Evolutionary conservation across 805 yeast genomes (phyloP), one percentile per base, ranked within the genome.

Genomic region (Starmera caribaea): DNA sequence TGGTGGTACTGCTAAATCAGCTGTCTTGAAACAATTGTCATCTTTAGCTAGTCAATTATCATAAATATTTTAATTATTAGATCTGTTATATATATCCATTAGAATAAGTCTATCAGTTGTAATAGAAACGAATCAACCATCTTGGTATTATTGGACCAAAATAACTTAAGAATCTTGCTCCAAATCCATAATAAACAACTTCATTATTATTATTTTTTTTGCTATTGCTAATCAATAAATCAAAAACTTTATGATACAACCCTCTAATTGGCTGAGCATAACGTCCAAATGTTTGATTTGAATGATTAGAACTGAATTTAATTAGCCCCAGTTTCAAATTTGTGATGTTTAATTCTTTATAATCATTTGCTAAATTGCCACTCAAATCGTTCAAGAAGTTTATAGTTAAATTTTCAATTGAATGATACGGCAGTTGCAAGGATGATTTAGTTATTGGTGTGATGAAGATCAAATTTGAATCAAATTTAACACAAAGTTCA

Each of bases 1-100:
- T 41, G 99, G 99, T 45, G 99, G 99, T 49, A 89, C 98, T 28
- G 96, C 97, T 13, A 87, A 80, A 62, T 62, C 77, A 30, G 97
- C 98, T 13, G 85, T 92, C n/a, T 56, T 76, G 37, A 73, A 76
- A 53, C 98, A 92, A 62, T 65, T 90, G 42, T 36, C 45, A 3
- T 54, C 50, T 34, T 48, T 67, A 38, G 47, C 57, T 49, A 43
- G 53, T 5, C 62, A 61, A 45, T 38, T 61, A 21, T 21, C n/a
- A n/a, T n/a, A n/a, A n/a, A n/a, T n/a, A n/a, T n/a, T n/a, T n/a
- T n/a, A n/a, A n/a, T n/a, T n/a, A n/a, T n/a, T n/a, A n/a, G n/a
- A n/a, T n/a, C n/a, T n/a, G n/a, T n/a, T n/a, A n/a, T n/a, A n/a
- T n/a, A n/a, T n/a, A n/a, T n/a, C n/a, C n/a, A n/a, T n/a, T n/a